phyloP scores from a whole-genome alignment of 345 rosid species.

The Pugionium cornutum region DNA sequence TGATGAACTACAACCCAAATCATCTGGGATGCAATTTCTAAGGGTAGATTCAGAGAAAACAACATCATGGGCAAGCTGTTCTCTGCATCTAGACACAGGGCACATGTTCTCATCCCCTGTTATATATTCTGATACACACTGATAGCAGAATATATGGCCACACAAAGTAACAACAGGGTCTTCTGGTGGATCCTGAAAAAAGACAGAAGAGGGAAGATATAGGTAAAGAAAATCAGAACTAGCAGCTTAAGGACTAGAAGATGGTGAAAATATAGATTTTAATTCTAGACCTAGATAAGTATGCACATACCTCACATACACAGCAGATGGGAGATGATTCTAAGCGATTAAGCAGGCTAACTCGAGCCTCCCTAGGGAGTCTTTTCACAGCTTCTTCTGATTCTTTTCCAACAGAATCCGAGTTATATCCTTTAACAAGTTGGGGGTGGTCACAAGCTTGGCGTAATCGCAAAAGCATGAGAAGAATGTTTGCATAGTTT shows the following conservation, averaged over 20 bases:
- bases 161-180: constrained; percentile 87
- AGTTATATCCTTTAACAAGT: constrained; percentile 63
- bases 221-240: constrained; percentile 8
- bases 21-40: constrained; percentile 51
- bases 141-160: constrained; percentile 88
- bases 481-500: constrained; percentile 94
- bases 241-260: constrained; percentile 11
- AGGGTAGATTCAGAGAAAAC: constrained; percentile 78
- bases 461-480: constrained; percentile 95
- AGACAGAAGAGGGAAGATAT: constrained; percentile 12
- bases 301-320: constrained; percentile 65
- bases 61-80: constrained; percentile 69
- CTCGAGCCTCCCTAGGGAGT: constrained; percentile 59
- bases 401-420: constrained; percentile 62
- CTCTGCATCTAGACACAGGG: constrained; percentile 69
- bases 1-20: constrained; percentile 43
- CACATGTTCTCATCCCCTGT: constrained; percentile 84
- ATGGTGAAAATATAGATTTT: too few relatives aligned
- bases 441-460: constrained; percentile 98
- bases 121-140: constrained; percentile 72
- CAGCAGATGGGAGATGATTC: constrained; percentile 64
- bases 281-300: constrained; percentile 1
- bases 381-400: constrained; percentile 69
- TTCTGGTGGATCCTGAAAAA: constrained; percentile 90
- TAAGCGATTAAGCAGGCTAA: constrained; percentile 53